phyloP scores from a whole-genome alignment of 2,329 filamentous ascomycete species.

The Furcasterigmium furcatum region DNA sequence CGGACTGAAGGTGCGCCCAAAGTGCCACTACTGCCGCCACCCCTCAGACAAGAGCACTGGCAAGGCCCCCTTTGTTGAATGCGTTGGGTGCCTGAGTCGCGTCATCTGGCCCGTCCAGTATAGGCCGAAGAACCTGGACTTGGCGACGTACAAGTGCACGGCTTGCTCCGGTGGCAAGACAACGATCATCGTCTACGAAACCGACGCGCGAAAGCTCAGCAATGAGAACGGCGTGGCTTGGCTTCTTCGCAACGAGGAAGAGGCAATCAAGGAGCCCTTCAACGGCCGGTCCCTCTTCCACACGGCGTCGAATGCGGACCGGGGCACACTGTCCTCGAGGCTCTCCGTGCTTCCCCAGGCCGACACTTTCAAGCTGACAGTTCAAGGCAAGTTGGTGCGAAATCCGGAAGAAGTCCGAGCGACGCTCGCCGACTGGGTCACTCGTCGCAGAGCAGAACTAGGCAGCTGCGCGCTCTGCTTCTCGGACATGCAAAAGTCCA shows the following conservation, averaged over 20 bases:
- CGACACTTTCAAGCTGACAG: constrained; percentile 17
- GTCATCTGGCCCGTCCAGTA: constrained; percentile 45
- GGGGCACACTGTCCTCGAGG: constrained; percentile 26
- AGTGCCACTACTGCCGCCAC: constrained; percentile 45
- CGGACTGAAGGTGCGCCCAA: constrained; percentile 37
- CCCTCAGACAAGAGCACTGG: constrained; percentile 5
- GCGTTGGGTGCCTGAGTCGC: constrained; percentile 37
- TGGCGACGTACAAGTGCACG: constrained; percentile 31
- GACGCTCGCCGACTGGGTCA: constrained; percentile 31
- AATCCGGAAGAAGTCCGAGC: constrained; percentile 31
- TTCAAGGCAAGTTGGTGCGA: constrained; percentile 36
- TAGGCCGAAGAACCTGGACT: constrained; percentile 27
- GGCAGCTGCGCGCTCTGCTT: constrained; percentile 44
- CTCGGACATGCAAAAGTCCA: constrained; percentile 25
- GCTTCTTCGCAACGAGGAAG: constrained; percentile 37
- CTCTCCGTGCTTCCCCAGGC: constrained; percentile 30
- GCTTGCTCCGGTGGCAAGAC: constrained; percentile 30
- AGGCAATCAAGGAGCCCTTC: constrained; percentile 31
- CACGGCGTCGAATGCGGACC: constrained; percentile 26
- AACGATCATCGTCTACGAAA: constrained; percentile 33
- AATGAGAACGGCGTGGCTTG: constrained; percentile 37
- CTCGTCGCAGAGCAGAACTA: constrained; percentile 30
- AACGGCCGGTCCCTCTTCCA: constrained; percentile 35
- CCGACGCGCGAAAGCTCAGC: constrained; percentile 29
- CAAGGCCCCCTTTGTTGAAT: constrained; percentile 38